These are phyloP conservation scores for Debaryomyces sp. DNA, from an alignment of 1,139 yeast species.

Conservation along the genomic window DNA sequence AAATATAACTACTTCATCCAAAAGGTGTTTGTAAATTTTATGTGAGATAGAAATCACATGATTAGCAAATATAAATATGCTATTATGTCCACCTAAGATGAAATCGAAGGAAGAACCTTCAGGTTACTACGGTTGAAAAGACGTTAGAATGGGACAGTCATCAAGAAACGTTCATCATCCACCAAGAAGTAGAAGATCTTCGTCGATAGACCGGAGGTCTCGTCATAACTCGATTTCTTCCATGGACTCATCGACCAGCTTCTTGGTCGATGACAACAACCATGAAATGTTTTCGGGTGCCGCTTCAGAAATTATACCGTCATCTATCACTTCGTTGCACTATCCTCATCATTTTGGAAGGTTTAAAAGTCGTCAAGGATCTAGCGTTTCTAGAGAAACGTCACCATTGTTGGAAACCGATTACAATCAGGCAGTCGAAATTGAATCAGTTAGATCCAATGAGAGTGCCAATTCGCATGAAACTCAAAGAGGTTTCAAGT, in stretches of 20 bases:
- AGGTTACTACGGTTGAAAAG: not conserved
- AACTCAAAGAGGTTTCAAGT: slow-evolving; percentile 57
- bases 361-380: slow-evolving; percentile 30
- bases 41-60: not conserved
- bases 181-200: slow-evolving; percentile 24
- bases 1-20: not conserved
- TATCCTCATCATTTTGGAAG: slow-evolving; percentile 58
- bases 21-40: not conserved
- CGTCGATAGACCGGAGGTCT: slow-evolving; percentile 31
- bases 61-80: not conserved
- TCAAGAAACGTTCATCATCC: slow-evolving; percentile 7
- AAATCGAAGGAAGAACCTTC: not conserved
- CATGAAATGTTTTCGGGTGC: slow-evolving; percentile 90
- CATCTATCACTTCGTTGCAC: slow-evolving; percentile 87
- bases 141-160: slow-evolving; percentile 5
- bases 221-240: slow-evolving; percentile 48
- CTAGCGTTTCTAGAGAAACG: slow-evolving; percentile 33
- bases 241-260: slow-evolving; percentile 31
- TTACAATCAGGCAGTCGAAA: slow-evolving; percentile 17
- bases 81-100: not conserved
- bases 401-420: slow-evolving; percentile 40
- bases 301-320: slow-evolving; percentile 84
- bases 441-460: slow-evolving; percentile 33
- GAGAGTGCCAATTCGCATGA: slow-evolving; percentile 35
- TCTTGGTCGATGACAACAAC: slow-evolving; percentile 49